Conservation (phyloP, 2,329 filamentous ascomycete species). For the Pseudogymnoascus sp. region DNA sequence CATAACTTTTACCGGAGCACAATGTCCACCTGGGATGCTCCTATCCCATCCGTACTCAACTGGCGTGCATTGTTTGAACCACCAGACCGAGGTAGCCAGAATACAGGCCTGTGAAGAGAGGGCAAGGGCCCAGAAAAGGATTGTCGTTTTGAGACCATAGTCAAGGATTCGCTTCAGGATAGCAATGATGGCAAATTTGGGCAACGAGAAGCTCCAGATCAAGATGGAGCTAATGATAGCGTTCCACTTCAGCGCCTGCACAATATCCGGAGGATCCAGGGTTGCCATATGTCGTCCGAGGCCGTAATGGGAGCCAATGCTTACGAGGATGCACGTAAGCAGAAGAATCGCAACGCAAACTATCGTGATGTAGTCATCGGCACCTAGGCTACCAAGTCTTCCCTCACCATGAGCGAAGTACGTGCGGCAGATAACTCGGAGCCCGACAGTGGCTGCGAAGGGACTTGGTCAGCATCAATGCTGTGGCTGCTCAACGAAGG, state of each 20-base stretch:
- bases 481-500: not conserved
- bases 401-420: not conserved
- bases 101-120: conserved; percentile 27
- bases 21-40: conserved; percentile 19
- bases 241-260: conserved; percentile 25
- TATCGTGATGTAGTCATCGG: conserved; percentile 28
- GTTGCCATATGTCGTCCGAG: conserved; percentile 22
- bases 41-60: conserved; percentile 24
- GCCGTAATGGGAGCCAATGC: conserved; percentile 22
- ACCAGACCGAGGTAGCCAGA: conserved; percentile 26
- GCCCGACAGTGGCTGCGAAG: conserved; percentile 7
- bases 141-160: conserved; percentile 24
- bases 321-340: conserved; percentile 25
- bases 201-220: conserved; percentile 30
- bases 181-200: conserved; percentile 29
- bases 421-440: conserved; percentile 7
- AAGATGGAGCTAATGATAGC: conserved; percentile 26
- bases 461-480: conserved; percentile 4
- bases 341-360: conserved; percentile 25
- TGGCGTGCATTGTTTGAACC: conserved; percentile 26
- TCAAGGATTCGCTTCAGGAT: conserved; percentile 27
- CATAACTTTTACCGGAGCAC: conserved; percentile 20
- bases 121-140: conserved; percentile 27
- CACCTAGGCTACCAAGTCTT: conserved; percentile 13
- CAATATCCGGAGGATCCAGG: conserved; percentile 15